phyloP scores from a whole-genome alignment of 331 rosid genomes.

The Rosa hybrid region DNA sequence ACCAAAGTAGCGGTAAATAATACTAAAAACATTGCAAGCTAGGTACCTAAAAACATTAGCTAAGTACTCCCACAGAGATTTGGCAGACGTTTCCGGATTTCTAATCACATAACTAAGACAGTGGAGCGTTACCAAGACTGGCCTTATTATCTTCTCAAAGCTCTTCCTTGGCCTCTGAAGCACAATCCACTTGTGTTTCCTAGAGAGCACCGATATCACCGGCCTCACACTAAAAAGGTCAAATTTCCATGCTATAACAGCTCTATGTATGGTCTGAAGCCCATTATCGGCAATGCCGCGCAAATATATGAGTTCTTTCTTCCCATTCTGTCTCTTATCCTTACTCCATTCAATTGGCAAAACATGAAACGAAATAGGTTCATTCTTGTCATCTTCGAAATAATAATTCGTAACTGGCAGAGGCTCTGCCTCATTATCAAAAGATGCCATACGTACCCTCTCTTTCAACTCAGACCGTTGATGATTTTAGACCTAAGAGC shows the following conservation, averaged over 20 bases:
- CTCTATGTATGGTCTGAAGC: constrained; percentile 35
- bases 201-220: constrained; percentile 50
- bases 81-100: constrained; percentile 40
- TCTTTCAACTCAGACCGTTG: background rate
- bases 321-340: constrained; percentile 21
- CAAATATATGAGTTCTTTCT: constrained; percentile 30
- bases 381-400: constrained; percentile 38
- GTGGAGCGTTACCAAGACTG: constrained; percentile 44
- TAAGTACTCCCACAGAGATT: constrained; percentile 42
- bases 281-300: constrained; percentile 43
- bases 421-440: constrained; percentile 71
- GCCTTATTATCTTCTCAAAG: constrained; percentile 37
- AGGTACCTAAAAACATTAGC: constrained; percentile 30
- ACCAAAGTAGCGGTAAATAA: background rate
- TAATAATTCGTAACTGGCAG: constrained; percentile 43
- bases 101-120: constrained; percentile 58
- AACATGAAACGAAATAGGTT: constrained; percentile 41
- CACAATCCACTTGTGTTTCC: constrained; percentile 45
- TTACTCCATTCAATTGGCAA: constrained; percentile 50
- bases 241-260: constrained; percentile 53
- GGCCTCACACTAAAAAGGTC: constrained; percentile 44
- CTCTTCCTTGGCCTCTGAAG: constrained; percentile 51
- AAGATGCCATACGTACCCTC: constrained; percentile 43
- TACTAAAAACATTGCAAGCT: background rate
- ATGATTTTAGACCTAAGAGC: background rate